Evolutionary conservation across 495 filamentous ascomycete genomes (phyloP).

Genomic region (Cercophora samala): DNA sequence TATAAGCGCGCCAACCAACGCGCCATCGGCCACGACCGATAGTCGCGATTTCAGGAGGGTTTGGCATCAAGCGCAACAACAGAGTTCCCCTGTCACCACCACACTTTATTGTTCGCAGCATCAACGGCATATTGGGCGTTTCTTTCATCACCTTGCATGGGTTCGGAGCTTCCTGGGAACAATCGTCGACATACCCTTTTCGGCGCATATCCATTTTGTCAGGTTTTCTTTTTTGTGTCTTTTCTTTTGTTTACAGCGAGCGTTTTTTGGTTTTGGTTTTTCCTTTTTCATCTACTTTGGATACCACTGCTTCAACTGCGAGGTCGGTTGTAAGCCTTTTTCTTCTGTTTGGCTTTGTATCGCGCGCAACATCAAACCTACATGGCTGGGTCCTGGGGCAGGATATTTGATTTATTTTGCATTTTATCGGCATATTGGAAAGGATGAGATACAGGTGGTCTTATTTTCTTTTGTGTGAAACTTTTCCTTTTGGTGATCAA

Average conservation of each 20-base stretch:
- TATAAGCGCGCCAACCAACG: constrained; percentile 21
- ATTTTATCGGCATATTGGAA: constrained; percentile 44
- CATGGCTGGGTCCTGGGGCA: constrained; percentile 48
- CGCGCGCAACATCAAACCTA: constrained; percentile 27
- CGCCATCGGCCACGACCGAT: constrained; percentile 12
- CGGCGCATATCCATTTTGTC: constrained; percentile 22
- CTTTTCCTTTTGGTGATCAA: constrained; percentile 15
- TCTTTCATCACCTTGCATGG: constrained; percentile 38
- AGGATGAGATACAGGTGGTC: constrained; percentile 39
- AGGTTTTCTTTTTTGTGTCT: constrained; percentile 26
- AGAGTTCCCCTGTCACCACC: constrained; percentile 20
- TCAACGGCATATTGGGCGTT: constrained; percentile 33
- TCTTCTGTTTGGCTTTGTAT: constrained; percentile 31
- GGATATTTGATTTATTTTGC: constrained; percentile 40
- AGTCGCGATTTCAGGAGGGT: background rate
- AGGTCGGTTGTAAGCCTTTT: constrained; percentile 42
- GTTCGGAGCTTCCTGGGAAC: constrained; percentile 38
- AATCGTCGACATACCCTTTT: constrained; percentile 23
- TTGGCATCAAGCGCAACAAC: background rate
- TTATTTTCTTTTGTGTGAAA: constrained; percentile 31
- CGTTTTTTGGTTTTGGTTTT: constrained; percentile 29
- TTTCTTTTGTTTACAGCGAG: constrained; percentile 39
- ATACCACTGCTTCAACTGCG: constrained; percentile 37
- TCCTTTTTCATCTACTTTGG: constrained; percentile 27
- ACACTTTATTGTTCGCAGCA: constrained; percentile 20